A percentile compares a stretch with the other conserved stretches of the same genome.
phyloP scores from a whole-genome alignment of 305 asterid species.

The Fraxinus velutina region DNA sequence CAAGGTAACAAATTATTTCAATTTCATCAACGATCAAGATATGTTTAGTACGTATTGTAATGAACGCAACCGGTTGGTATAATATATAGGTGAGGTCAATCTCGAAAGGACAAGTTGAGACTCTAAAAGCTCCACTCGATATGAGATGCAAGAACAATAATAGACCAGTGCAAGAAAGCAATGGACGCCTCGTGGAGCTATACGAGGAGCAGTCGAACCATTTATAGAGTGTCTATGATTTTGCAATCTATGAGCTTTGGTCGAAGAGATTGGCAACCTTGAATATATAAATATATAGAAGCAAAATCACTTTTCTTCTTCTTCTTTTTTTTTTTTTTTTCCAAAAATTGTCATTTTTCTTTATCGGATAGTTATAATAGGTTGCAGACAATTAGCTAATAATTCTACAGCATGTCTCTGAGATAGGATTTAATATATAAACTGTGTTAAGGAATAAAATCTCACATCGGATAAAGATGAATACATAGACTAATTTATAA shows the following conservation, averaged over 20 bases:
- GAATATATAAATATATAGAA: neutral
- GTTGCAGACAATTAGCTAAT: neutral
- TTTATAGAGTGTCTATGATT: neutral
- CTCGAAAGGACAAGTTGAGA: constrained; percentile 49
- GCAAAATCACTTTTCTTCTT: neutral
- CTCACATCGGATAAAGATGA: too few species aligned
- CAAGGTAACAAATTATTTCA: constrained; percentile 32
- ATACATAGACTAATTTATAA: too few species aligned
- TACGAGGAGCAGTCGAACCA: constrained; percentile 29
- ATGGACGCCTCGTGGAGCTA: constrained; percentile 58
- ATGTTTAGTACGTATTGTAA: neutral
- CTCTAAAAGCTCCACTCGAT: constrained; percentile 53
- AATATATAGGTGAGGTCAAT: constrained; percentile 47
- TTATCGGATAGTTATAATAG: neutral
- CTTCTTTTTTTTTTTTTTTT: neutral
- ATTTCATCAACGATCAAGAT: neutral
- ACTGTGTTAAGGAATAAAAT: too few species aligned
- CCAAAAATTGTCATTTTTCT: neutral
- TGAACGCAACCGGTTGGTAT: neutral
- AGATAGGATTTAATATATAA: neutral
- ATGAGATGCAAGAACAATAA: constrained; percentile 58
- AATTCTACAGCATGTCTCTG: neutral
- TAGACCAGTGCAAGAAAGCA: constrained; percentile 59
- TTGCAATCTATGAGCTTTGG: neutral
- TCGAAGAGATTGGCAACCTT: neutral